Conservation (phyloP, 2,329 filamentous ascomycete genomes). For the Calonectria ilicicola region DNA sequence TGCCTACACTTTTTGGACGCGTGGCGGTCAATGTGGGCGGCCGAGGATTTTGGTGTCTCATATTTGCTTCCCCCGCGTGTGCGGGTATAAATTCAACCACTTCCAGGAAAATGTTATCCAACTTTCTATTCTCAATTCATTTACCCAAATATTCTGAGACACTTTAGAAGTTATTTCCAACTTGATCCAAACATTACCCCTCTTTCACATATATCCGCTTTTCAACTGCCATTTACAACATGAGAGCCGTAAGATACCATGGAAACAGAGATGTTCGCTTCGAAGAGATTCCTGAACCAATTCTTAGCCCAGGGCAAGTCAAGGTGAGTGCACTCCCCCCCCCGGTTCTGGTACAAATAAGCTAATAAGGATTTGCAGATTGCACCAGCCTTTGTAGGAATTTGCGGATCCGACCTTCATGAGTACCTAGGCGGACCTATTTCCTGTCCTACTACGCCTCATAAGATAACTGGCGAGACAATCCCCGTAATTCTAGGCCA, state of each 20-base stretch:
- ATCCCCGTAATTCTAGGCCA: neutral
- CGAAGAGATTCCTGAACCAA: conserved; percentile 61
- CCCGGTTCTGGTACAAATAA: conserved; percentile 55
- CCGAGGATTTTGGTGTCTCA: too few relatives aligned
- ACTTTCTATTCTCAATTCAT: neutral
- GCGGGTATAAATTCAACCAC: neutral
- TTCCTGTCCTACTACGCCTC: neutral
- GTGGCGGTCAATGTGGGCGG: conserved; percentile 30
- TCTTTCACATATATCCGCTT: neutral
- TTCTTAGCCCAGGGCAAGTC: conserved; percentile 63
- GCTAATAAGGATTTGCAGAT: neutral
- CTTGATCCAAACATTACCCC: neutral
- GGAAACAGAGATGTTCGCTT: conserved; percentile 67
- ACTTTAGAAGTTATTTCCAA: too few relatives aligned
- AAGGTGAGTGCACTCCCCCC: conserved; percentile 51
- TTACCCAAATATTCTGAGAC: neutral
- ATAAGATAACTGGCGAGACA: neutral
- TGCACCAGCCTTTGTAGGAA: conserved; percentile 41
- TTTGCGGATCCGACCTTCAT: conserved; percentile 23
- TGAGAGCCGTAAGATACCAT: conserved; percentile 67
- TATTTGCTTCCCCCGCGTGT: too few relatives aligned
- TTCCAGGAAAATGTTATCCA: neutral
- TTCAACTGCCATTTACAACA: conserved; percentile 36
- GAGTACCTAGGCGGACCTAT: neutral
- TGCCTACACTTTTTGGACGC: conserved; percentile 32